These are phyloP conservation scores for Mycena pura DNA, from an alignment of 768 basidiomycete species.

Conservation along the genomic window DNA sequence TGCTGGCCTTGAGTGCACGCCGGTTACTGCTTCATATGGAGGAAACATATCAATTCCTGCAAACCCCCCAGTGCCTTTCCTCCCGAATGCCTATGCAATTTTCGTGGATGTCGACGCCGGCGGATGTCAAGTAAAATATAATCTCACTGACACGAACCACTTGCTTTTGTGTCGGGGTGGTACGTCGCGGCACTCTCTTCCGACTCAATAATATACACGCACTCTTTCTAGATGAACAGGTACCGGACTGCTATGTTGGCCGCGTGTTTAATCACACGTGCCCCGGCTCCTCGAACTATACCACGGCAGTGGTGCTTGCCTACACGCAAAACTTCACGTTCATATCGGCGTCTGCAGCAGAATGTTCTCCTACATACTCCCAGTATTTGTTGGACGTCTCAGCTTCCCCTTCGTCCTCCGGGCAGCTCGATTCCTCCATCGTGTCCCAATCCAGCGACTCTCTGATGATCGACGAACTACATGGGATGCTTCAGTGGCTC, in stretches of 20 bases:
- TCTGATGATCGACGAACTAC: background rate
- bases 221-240: too few relatives aligned
- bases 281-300: conserved; percentile 2
- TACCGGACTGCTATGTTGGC: conserved; percentile 6
- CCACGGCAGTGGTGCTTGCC: background rate
- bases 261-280: conserved; percentile 17
- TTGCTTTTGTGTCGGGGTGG: background rate
- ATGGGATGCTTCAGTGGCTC: conserved; percentile 8
- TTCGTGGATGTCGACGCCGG: conserved; percentile 5
- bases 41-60: background rate
- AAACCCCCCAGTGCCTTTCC: background rate
- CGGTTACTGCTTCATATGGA: background rate
- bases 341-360: background rate
- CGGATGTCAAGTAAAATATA: conserved; percentile 1
- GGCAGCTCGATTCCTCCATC: background rate
- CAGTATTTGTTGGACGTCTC: conserved; percentile 1
- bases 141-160: background rate
- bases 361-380: conserved; percentile 8
- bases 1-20: background rate
- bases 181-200: background rate
- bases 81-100: background rate
- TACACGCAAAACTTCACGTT: background rate
- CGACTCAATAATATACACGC: too few relatives aligned
- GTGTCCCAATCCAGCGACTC: background rate
- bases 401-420: background rate